Evolutionary conservation across 2,329 filamentous ascomycete genomes (phyloP).

Genomic region (Aspergillus vadensis): DNA sequence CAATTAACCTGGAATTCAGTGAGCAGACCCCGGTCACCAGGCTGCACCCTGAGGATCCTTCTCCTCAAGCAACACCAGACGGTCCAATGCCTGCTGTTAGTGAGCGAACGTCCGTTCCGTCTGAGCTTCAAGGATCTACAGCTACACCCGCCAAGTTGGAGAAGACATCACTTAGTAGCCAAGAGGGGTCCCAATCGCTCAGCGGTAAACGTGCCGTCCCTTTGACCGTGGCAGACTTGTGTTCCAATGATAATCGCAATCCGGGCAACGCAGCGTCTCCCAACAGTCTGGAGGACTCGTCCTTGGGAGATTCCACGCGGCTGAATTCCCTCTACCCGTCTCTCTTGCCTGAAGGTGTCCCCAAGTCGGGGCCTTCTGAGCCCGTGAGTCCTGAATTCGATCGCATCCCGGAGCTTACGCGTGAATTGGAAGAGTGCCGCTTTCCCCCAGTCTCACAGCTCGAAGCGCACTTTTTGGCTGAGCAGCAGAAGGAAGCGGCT

Average conservation of each 20-base stretch:
- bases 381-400: constrained; percentile 12
- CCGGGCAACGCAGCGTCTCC: background rate
- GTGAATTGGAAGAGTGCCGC: constrained; percentile 28
- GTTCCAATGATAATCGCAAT: constrained; percentile 12
- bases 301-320: constrained; percentile 12
- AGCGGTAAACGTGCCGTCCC: constrained; percentile 4
- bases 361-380: constrained; percentile 1
- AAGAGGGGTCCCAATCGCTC: background rate
- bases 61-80: background rate
- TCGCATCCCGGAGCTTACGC: constrained; percentile 23
- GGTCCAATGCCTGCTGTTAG: background rate
- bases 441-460: constrained; percentile 43
- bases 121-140: constrained; percentile 6
- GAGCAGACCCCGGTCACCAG: constrained; percentile 29
- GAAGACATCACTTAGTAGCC: background rate
- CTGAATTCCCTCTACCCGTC: constrained; percentile 37
- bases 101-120: background rate
- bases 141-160: background rate
- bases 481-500: constrained; percentile 16
- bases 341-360: constrained; percentile 27
- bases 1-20: constrained; percentile 44
- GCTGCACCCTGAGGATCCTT: constrained; percentile 1
- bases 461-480: constrained; percentile 38
- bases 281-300: background rate
- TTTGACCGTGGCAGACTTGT: constrained; percentile 13